phyloP scores from a whole-genome alignment of 2,329 filamentous ascomycete species.

The Fusarium sp. region DNA sequence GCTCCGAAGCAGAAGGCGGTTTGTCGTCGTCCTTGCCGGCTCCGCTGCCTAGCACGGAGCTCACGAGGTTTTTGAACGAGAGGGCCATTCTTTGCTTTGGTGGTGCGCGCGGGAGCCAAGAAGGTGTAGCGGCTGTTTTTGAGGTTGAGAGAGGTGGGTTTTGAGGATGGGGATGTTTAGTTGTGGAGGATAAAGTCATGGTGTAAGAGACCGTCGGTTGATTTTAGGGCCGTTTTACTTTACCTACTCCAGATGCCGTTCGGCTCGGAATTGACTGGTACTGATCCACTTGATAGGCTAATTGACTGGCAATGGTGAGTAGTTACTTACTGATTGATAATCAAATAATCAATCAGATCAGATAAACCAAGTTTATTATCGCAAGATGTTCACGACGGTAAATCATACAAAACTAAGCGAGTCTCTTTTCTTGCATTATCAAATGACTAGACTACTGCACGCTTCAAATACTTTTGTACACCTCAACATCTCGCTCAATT shows the following conservation, averaged over 20 bases:
- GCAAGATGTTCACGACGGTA: neutral
- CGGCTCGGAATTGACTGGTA: constrained; percentile 26
- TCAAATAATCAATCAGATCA: constrained; percentile 27
- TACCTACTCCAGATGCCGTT: constrained; percentile 25
- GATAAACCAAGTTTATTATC: neutral
- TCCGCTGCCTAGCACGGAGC: constrained; percentile 48
- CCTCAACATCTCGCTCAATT: constrained; percentile 28
- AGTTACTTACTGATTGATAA: constrained; percentile 39
- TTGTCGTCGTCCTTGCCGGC: constrained; percentile 25
- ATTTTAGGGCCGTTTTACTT: constrained; percentile 37
- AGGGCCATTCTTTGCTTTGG: constrained; percentile 59
- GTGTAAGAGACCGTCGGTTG: constrained; percentile 31
- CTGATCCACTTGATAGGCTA: constrained; percentile 24
- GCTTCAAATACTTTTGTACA: constrained; percentile 11
- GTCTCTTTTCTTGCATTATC: neutral
- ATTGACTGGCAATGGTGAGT: constrained; percentile 13
- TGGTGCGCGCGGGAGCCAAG: constrained; percentile 48
- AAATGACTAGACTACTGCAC: neutral
- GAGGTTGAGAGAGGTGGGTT: constrained; percentile 6
- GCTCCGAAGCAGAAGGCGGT: constrained; percentile 53
- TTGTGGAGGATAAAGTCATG: constrained; percentile 25
- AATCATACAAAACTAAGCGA: neutral
- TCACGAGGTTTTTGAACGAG: constrained; percentile 52
- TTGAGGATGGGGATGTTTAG: neutral
- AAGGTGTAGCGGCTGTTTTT: constrained; percentile 30